Percentiles rank a stretch among this genome's conserved stretches.
These are phyloP conservation scores for Aspergillus ostianus DNA, from an alignment of 495 filamentous ascomycete species.

Conservation along the genomic window DNA sequence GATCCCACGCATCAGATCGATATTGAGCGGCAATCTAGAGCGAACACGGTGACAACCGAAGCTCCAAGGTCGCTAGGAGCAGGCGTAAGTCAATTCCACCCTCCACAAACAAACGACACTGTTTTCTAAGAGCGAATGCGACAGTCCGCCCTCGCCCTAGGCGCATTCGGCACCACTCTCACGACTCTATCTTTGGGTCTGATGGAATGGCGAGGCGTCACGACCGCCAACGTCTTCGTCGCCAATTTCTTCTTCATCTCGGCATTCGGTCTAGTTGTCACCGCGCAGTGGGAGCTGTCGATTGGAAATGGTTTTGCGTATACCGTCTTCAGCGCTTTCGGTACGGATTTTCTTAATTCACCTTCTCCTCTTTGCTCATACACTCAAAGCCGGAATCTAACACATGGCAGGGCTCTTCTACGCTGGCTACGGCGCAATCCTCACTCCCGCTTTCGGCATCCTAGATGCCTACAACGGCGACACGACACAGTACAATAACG, in stretches of 20 bases:
- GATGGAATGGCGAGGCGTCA: conserved; percentile 51
- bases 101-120: no score
- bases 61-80: conserved; percentile 23
- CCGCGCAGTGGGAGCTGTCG: conserved; percentile 52
- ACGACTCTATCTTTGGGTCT: conserved; percentile 47
- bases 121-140: no score
- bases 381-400: conserved; percentile 21
- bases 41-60: conserved; percentile 1
- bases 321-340: conserved; percentile 39
- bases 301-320: conserved; percentile 51
- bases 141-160: conserved; percentile 47
- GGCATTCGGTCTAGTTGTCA: conserved; percentile 47
- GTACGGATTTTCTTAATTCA: conserved; percentile 6
- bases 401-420: conserved; percentile 21
- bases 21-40: conserved; percentile 19
- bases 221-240: conserved; percentile 45
- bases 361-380: neutral
- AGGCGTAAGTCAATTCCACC: conserved; percentile 18
- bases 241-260: conserved; percentile 51
- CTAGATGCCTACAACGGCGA: conserved; percentile 15
- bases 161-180: conserved; percentile 50
- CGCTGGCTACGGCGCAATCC: conserved; percentile 22
- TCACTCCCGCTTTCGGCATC: conserved; percentile 22
- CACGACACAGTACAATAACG: conserved; percentile 22
- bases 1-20: conserved; percentile 4